Evolutionary conservation across 345 rosid genomes (phyloP), one percentile per base, ranked within the genome.

Genomic region (Corchorus capsularis): DNA sequence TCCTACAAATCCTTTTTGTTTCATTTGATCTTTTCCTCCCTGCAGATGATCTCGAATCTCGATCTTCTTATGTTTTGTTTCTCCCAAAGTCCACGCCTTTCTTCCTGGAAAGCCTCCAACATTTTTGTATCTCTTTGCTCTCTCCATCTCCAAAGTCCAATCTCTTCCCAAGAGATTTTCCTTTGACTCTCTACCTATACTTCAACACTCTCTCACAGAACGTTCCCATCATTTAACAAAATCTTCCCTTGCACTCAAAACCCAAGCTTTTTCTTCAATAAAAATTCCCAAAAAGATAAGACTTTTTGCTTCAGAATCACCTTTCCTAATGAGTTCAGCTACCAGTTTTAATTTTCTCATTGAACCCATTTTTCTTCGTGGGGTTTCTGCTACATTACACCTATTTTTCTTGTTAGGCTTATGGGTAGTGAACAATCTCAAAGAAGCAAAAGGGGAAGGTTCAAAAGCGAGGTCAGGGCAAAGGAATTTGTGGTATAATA

Each of bases 341-440:
- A 6, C 73, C 50, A 83, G 69, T 63, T 34, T 76, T 20, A 37
- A 15, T 85, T 81, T 85, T 61, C 83, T 86, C 72, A 70, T 85
- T 8, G 53, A 80, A 74, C 86, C 86, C 63, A 64, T 75, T 74
- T 84, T 81, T 82, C 69, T 79, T 15, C 87, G 77, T 17, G 82
- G 85, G 59, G 57, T 89, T 50, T 85, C 89, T 57, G 80, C 34
- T 59, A 79, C 84, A 19, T 74, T 87, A 73, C 88, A 88, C 74
- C 41, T 84, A 15, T 56, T 88, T 1, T 50, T 68, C 32, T 76
- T 86, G 69, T 69, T 82, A 27, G 80, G 80, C 32, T 76, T 77
- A 1, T 85, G 81, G 82, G 72, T 85, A 39, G 80, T 50, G 52
- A 84, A 78, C 69, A 87, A 75, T 69, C 71, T 81, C 43, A 70